phyloP scores from a whole-genome alignment of 1,139 yeast genomes.

The Wickerhamomyces sp. region DNA sequence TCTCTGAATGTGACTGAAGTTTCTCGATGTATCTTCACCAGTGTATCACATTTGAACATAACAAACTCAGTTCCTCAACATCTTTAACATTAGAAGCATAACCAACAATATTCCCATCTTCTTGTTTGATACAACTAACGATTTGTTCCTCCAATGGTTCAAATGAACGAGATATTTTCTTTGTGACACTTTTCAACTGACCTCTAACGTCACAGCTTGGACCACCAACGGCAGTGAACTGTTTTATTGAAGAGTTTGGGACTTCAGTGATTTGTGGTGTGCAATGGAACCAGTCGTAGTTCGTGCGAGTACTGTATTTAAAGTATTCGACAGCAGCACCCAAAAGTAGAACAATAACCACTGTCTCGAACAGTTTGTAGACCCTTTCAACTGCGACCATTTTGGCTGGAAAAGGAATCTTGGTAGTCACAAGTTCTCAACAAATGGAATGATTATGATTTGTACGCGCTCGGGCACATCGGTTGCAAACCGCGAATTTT shows the following conservation, averaged over 20 bases:
- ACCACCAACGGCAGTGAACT: conserved; percentile 33
- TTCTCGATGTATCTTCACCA: conserved; percentile 11
- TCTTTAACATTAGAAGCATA: conserved; percentile 30
- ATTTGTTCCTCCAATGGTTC: conserved; percentile 31
- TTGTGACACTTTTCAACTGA: conserved; percentile 32
- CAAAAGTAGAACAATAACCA: conserved; percentile 24
- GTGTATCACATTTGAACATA: conserved; percentile 21
- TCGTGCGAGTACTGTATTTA: conserved; percentile 31
- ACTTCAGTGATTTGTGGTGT: conserved; percentile 26
- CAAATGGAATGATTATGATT: no score
- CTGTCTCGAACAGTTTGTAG: conserved; percentile 25
- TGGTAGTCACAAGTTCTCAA: no score
- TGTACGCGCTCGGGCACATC: no score
- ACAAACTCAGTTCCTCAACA: conserved; percentile 13
- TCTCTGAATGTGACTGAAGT: background rate
- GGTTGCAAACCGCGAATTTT: no score
- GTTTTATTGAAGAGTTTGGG: conserved; percentile 24
- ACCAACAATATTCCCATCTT: conserved; percentile 26
- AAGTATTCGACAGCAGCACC: conserved; percentile 36
- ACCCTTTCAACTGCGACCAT: conserved; percentile 20
- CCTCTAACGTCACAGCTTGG: conserved; percentile 38
- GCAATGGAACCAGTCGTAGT: conserved; percentile 39
- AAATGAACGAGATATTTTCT: conserved; percentile 30
- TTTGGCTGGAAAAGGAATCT: background rate
- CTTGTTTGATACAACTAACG: conserved; percentile 30